Percentiles rank a stretch among this genome's conserved stretches.
phyloP scores from a whole-genome alignment of 192 early-diverging fungal species.

The Podila epigama region DNA sequence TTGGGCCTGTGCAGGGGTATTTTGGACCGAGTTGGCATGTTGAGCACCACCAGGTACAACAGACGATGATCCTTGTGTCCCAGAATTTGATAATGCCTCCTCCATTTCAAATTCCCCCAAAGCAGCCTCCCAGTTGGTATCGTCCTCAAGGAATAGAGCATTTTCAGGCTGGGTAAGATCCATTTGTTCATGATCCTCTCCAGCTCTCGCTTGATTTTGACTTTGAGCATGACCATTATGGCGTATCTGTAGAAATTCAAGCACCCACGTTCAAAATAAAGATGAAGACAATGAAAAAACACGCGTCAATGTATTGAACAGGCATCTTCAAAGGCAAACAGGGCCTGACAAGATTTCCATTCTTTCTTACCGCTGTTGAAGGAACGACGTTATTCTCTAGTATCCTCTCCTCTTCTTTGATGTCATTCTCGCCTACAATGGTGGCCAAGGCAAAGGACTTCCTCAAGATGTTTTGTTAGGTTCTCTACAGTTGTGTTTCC shows the following conservation, averaged over 20 bases:
- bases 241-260: too few species aligned
- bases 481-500: background rate
- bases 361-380: too few species aligned
- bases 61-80: background rate
- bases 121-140: slow-evolving; percentile 20
- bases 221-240: background rate
- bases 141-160: slow-evolving; percentile 27
- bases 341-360: too few species aligned
- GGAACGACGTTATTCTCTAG: background rate
- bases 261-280: too few species aligned
- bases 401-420: background rate
- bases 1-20: background rate
- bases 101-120: slow-evolving; percentile 40
- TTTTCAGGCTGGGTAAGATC: slow-evolving; percentile 35
- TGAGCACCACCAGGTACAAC: background rate
- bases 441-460: slow-evolving; percentile 33
- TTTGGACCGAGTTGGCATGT: too few species aligned
- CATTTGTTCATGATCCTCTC: background rate
- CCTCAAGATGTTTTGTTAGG: too few species aligned
- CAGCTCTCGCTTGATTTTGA: background rate
- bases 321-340: too few species aligned
- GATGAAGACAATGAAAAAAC: too few species aligned
- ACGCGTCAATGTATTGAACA: too few species aligned
- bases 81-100: slow-evolving; percentile 1
- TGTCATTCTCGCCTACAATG: slow-evolving; percentile 7